Conservation (phyloP, 352 stramenopile genomes). For the Phytophthora cryptogea region DNA sequence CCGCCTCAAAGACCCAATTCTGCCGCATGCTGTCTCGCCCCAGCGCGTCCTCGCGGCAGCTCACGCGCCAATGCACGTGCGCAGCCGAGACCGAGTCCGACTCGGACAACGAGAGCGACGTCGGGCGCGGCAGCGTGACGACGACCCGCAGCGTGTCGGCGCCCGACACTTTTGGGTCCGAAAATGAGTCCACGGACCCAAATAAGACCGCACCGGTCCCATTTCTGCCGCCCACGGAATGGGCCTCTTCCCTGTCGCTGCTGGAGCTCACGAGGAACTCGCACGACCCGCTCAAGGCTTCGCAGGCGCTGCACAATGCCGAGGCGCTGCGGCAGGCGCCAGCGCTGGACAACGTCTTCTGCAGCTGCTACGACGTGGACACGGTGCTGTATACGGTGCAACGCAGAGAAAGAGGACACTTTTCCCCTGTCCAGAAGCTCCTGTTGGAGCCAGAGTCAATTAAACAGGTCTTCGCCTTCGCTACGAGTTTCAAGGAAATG, state of each 20-base stretch:
- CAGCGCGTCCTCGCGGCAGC: constrained; percentile 13
- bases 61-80: constrained; percentile 72
- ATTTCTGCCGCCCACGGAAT: constrained; percentile 12
- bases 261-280: constrained; percentile 35
- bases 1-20: constrained; percentile 1
- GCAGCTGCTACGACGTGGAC: constrained; percentile 73
- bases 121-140: background rate
- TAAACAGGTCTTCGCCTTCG: constrained; percentile 64
- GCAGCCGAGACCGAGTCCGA: constrained; percentile 72
- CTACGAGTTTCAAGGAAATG: constrained; percentile 40
- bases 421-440: constrained; percentile 71
- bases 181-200: constrained; percentile 11
- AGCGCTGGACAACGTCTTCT: constrained; percentile 76
- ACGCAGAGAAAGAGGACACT: constrained; percentile 51
- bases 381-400: constrained; percentile 68
- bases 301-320: constrained; percentile 73
- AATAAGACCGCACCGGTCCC: background rate
- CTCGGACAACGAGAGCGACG: constrained; percentile 62
- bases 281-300: constrained; percentile 66
- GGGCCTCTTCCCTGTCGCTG: constrained; percentile 40
- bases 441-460: constrained; percentile 67
- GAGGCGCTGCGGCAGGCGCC: constrained; percentile 65
- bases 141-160: constrained; percentile 12
- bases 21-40: constrained; percentile 9
- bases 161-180: constrained; percentile 8